These are phyloP conservation scores for Alternaria novae-zelandiae DNA, from an alignment of 2,329 filamentous ascomycete species.

Conservation along the genomic window DNA sequence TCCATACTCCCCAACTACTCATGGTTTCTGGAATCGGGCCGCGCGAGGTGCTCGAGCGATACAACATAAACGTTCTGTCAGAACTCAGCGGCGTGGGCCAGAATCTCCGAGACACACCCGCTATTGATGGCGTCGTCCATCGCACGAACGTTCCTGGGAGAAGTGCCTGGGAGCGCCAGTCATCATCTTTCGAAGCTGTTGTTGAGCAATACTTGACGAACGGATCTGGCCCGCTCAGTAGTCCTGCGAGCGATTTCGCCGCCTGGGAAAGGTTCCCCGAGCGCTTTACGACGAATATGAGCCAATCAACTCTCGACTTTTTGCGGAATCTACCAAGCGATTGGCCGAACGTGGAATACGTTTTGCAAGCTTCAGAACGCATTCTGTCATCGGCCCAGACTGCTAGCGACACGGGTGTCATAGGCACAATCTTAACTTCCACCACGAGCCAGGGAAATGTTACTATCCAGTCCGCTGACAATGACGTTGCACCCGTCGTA, in stretches of 20 bases:
- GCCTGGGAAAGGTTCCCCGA: slow-evolving; percentile 6
- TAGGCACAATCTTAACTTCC: slow-evolving; percentile 6
- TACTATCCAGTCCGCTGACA: slow-evolving; percentile 9
- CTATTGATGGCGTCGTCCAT: slow-evolving; percentile 2
- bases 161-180: slow-evolving; percentile 2
- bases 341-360: slow-evolving; percentile 10
- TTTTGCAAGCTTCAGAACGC: slow-evolving; percentile 2
- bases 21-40: slow-evolving; percentile 12
- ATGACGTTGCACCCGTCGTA: neutral
- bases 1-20: slow-evolving; percentile 5
- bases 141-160: slow-evolving; percentile 6
- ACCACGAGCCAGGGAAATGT: slow-evolving; percentile 8
- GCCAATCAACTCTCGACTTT: slow-evolving; percentile 4
- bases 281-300: slow-evolving; percentile 3
- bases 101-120: slow-evolving; percentile 8
- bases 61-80: slow-evolving; percentile 8
- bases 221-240: slow-evolving; percentile 10
- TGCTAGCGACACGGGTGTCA: slow-evolving; percentile 5
- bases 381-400: neutral
- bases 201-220: slow-evolving; percentile 6
- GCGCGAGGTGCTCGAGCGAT: slow-evolving; percentile 1
- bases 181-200: slow-evolving; percentile 1
- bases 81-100: slow-evolving; percentile 5
- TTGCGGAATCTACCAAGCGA: neutral
- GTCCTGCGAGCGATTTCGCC: slow-evolving; percentile 10